phyloP scores from a whole-genome alignment of 2,329 filamentous ascomycete genomes.

The Tolypocladium nubicola region DNA sequence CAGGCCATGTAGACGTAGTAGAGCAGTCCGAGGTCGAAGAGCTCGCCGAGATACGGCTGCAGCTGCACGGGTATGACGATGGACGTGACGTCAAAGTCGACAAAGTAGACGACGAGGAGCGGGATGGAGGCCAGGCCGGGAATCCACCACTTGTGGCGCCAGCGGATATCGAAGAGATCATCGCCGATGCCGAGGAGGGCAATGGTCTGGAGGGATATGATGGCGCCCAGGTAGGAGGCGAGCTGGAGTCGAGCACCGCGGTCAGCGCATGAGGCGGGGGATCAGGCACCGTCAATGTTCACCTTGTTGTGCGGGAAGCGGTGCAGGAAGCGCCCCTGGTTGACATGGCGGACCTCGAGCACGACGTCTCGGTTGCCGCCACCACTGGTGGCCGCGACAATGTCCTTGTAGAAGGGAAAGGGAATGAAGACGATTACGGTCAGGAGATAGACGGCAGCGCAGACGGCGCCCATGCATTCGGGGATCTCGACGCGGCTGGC shows the following conservation, averaged over 20 bases:
- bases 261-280: neutral
- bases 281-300: conserved; percentile 1
- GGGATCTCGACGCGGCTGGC: conserved; percentile 63
- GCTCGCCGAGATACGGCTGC: conserved; percentile 71
- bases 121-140: conserved; percentile 89
- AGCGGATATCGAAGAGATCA: conserved; percentile 95
- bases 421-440: conserved; percentile 87
- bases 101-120: conserved; percentile 92
- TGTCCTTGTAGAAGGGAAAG: conserved; percentile 96
- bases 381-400: conserved; percentile 87
- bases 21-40: conserved; percentile 69
- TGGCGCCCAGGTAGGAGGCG: conserved; percentile 86
- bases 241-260: conserved; percentile 41
- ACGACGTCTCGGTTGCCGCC: conserved; percentile 87
- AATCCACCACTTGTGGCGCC: conserved; percentile 98
- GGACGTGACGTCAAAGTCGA: conserved; percentile 94
- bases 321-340: conserved; percentile 78
- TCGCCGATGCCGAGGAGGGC: conserved; percentile 88
- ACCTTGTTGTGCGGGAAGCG: conserved; percentile 93
- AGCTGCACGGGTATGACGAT: conserved; percentile 85
- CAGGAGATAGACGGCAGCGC: conserved; percentile 84
- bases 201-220: conserved; percentile 84
- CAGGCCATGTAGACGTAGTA: conserved; percentile 98
- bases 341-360: conserved; percentile 59
- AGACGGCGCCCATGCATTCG: conserved; percentile 92